Evolutionary conservation across 345 rosid genomes (phyloP).

Genomic region (Punica granatum): DNA sequence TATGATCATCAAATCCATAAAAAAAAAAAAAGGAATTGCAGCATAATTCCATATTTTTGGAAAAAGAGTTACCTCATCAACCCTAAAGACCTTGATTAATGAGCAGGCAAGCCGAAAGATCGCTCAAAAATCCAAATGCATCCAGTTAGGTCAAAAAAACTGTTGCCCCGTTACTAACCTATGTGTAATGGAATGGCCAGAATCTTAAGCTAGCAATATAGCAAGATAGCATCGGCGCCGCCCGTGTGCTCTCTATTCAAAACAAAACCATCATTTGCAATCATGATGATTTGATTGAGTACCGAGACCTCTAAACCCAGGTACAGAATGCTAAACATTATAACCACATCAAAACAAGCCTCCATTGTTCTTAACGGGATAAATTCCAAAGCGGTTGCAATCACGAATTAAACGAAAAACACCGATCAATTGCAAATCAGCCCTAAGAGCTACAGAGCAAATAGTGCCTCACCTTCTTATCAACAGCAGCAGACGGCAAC

Average conservation of each 20-base stretch:
- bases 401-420: neutral
- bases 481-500: slow-evolving; percentile 29
- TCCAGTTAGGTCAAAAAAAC: neutral
- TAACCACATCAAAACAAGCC: neutral
- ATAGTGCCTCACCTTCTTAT: slow-evolving; percentile 45
- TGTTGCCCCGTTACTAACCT: too few species aligned
- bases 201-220: too few species aligned
- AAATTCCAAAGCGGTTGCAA: neutral
- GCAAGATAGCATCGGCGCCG: too few species aligned
- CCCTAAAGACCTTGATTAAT: neutral
- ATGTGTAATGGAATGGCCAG: too few species aligned
- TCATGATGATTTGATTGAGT: too few species aligned
- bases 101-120: neutral
- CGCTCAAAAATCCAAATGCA: neutral
- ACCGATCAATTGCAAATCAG: neutral
- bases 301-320: neutral
- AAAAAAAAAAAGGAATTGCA: neutral
- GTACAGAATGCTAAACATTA: neutral
- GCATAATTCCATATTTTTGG: neutral
- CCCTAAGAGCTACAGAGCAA: neutral
- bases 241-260: too few species aligned
- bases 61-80: neutral
- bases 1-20: neutral
- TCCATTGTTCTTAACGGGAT: neutral
- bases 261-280: too few species aligned